A percentile compares a stretch with the other conserved stretches of the same genome.
Evolutionary conservation across 768 basidiomycete genomes (phyloP).

Genomic region (Mycena alexandri): DNA sequence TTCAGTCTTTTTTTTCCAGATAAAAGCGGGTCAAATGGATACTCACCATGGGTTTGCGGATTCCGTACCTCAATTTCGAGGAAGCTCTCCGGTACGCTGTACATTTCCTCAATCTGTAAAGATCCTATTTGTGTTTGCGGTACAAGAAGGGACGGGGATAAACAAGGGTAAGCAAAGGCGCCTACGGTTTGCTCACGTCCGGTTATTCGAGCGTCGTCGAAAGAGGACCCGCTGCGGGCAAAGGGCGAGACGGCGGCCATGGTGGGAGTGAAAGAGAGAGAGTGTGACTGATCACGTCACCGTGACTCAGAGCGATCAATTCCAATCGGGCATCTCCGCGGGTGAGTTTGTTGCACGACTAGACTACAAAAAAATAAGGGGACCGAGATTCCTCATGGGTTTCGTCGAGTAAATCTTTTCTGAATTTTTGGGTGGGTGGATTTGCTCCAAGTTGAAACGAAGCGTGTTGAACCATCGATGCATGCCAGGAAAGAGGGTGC

Average conservation of each 20-base stretch:
- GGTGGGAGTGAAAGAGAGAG: constrained; percentile 18
- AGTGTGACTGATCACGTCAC: not conserved
- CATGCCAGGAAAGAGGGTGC: too few species aligned
- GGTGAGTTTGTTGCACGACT: too few species aligned
- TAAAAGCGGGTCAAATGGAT: constrained; percentile 37
- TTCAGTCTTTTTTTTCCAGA: not conserved
- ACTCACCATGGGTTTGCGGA: constrained; percentile 93
- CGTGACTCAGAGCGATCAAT: too few species aligned
- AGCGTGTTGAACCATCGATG: too few species aligned
- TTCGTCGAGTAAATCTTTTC: too few species aligned
- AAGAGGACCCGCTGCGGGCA: constrained; percentile 64
- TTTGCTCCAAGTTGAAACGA: too few species aligned
- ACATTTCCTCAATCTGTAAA: constrained; percentile 95
- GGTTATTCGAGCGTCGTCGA: constrained; percentile 64
- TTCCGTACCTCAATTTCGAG: constrained; percentile 97
- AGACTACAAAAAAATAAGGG: too few species aligned
- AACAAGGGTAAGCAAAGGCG: constrained; percentile 12
- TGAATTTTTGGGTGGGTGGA: too few species aligned
- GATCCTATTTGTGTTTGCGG: constrained; percentile 45
- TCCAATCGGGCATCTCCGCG: too few species aligned
- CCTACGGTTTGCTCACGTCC: constrained; percentile 73
- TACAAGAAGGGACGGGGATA: constrained; percentile 31
- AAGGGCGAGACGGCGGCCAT: constrained; percentile 69
- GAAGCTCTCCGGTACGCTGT: constrained; percentile 96
- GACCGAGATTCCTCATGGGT: too few species aligned